These are phyloP conservation scores for Rhizopus sp. DNA, from an alignment of 371 early-diverging fungal genomes.

Conservation along the genomic window DNA sequence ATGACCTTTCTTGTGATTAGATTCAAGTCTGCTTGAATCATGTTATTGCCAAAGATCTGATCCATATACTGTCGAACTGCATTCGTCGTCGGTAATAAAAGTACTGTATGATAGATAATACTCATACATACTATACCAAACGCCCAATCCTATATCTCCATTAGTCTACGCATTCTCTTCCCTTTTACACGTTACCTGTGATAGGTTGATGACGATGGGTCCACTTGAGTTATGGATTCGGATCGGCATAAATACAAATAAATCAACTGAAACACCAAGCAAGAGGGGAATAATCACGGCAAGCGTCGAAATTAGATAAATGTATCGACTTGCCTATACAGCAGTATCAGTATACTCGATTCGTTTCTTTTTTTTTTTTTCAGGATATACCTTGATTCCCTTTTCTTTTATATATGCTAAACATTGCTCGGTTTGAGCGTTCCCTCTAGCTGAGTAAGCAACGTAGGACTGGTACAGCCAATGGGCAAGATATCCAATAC, in stretches of 20 bases:
- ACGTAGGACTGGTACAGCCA: conserved; percentile 10
- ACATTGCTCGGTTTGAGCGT: neutral
- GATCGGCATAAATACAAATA: conserved; percentile 60
- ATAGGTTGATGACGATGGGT: conserved; percentile 44
- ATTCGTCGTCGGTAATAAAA: conserved; percentile 49
- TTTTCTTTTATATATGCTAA: neutral
- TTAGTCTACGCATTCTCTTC: neutral
- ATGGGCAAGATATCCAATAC: conserved; percentile 21
- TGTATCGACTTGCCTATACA: conserved; percentile 20
- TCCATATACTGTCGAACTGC: conserved; percentile 33
- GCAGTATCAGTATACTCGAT: neutral
- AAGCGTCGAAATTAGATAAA: conserved; percentile 43
- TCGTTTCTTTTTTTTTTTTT: neutral
- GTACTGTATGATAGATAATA: conserved; percentile 47
- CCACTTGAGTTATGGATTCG: conserved; percentile 34
- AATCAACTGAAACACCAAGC: conserved; percentile 56
- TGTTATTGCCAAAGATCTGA: conserved; percentile 30
- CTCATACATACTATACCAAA: conserved; percentile 60
- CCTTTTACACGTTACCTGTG: conserved; percentile 43
- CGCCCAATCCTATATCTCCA: conserved; percentile 55
- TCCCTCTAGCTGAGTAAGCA: neutral
- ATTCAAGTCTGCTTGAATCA: conserved; percentile 28
- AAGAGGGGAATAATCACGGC: conserved; percentile 59
- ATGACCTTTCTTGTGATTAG: conserved; percentile 36
- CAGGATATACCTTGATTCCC: neutral